phyloP scores from a whole-genome alignment of 2,329 filamentous ascomycete species.

The Scedosporium apiospermum region DNA sequence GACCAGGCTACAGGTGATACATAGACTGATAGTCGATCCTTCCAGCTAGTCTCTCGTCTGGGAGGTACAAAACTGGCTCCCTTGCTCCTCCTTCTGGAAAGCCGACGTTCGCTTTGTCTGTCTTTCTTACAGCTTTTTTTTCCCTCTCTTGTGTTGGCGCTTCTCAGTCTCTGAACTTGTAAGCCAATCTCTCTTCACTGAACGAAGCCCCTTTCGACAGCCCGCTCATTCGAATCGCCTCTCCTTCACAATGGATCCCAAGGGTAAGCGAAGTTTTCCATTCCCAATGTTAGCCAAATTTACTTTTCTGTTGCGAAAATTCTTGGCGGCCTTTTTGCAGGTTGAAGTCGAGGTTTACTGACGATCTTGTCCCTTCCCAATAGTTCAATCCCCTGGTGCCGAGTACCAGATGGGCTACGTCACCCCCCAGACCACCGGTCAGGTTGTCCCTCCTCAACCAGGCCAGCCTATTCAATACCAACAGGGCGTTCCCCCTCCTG shows the following conservation, averaged over 20 bases:
- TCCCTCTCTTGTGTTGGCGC: too few relatives aligned
- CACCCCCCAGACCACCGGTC: constrained; percentile 1
- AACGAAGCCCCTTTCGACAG: not conserved
- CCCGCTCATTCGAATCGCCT: not conserved
- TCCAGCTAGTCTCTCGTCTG: not conserved
- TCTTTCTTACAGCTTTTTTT: not conserved
- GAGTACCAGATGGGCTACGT: constrained; percentile 4
- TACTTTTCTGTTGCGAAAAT: too few relatives aligned
- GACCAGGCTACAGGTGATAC: not conserved
- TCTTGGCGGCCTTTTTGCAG: too few relatives aligned
- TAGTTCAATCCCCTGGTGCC: constrained; percentile 1
- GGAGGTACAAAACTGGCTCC: not conserved
- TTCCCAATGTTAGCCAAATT: too few relatives aligned
- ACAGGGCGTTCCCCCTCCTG: not conserved
- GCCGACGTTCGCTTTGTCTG: not conserved
- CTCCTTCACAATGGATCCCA: not conserved
- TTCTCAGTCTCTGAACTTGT: too few relatives aligned
- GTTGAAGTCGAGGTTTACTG: not conserved
- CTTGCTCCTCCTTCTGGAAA: not conserved
- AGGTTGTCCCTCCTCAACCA: not conserved
- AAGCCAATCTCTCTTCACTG: too few relatives aligned
- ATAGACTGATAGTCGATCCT: not conserved
- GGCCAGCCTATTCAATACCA: constrained; percentile 1
- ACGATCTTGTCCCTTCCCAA: not conserved
- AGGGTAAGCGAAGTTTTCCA: not conserved